phyloP scores from a whole-genome alignment of 495 filamentous ascomycete genomes.

The Hapsidospora chrysogenum region DNA sequence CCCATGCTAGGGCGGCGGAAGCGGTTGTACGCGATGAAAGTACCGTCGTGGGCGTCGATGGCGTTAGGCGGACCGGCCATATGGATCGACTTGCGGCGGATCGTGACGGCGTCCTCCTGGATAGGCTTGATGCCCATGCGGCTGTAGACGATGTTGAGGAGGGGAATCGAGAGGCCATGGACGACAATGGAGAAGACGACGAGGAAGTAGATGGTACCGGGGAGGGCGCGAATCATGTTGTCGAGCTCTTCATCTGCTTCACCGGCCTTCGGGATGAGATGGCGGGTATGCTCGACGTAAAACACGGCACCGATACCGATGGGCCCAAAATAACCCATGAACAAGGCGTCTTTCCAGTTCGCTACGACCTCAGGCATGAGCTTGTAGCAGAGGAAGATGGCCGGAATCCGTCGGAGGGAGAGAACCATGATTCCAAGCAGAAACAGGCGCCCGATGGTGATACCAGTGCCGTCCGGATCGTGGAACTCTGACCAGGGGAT shows the following conservation, averaged over 20 bases:
- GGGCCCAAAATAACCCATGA: slow-evolving; percentile 86
- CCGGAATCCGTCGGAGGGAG: too few species aligned
- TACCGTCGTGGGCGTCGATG: slow-evolving; percentile 14
- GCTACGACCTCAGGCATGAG: slow-evolving; percentile 65
- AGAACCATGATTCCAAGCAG: too few species aligned
- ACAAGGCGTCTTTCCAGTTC: slow-evolving; percentile 71
- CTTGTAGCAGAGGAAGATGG: slow-evolving; percentile 58
- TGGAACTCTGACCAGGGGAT: slow-evolving; percentile 49
- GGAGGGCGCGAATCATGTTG: slow-evolving; percentile 28
- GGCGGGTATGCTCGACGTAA: too few species aligned
- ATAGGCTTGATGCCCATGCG: slow-evolving; percentile 26
- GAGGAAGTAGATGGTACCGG: slow-evolving; percentile 41
- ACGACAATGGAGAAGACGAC: slow-evolving; percentile 42
- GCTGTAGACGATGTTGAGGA: slow-evolving; percentile 29
- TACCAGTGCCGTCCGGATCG: too few species aligned
- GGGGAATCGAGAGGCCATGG: slow-evolving; percentile 39
- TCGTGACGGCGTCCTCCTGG: slow-evolving; percentile 32
- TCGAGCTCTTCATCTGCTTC: slow-evolving; percentile 34
- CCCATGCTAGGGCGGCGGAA: slow-evolving; percentile 35
- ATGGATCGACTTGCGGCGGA: slow-evolving; percentile 30
- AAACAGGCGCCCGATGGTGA: too few species aligned
- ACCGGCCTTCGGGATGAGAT: too few species aligned
- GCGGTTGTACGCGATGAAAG: slow-evolving; percentile 36
- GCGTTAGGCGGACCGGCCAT: slow-evolving; percentile 36
- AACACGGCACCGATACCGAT: slow-evolving; percentile 90